Evolutionary conservation across 352 stramenopile species (phyloP).

Genomic region (Phytophthora podocarpi): DNA sequence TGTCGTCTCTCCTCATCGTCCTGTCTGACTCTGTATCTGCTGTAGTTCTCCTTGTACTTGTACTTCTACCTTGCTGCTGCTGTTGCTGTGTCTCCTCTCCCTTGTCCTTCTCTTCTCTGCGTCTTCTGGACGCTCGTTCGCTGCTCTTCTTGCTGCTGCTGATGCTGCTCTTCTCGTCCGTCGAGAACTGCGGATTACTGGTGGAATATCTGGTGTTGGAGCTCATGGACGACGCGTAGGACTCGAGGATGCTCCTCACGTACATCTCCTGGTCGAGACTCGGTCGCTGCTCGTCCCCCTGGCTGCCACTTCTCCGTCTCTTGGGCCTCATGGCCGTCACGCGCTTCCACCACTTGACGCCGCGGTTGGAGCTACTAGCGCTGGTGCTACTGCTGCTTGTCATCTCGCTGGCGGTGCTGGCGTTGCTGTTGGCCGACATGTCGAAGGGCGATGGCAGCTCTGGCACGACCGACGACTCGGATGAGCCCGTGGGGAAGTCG

Average conservation of each 20-base stretch:
- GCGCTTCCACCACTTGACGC: slow-evolving; percentile 45
- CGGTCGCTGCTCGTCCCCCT: slow-evolving; percentile 11
- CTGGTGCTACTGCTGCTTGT: slow-evolving; percentile 23
- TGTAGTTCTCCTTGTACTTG: not conserved
- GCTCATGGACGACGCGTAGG: slow-evolving; percentile 73
- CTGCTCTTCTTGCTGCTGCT: slow-evolving; percentile 23
- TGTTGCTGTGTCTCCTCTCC: not conserved
- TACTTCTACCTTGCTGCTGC: no score
- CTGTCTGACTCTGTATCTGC: slow-evolving; percentile 6
- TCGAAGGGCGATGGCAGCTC: slow-evolving; percentile 20
- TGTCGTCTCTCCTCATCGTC: slow-evolving; percentile 3
- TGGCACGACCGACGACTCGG: slow-evolving; percentile 28
- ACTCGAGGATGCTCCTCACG: slow-evolving; percentile 77
- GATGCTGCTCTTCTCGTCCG: slow-evolving; percentile 16
- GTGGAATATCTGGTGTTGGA: slow-evolving; percentile 53
- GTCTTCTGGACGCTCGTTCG: slow-evolving; percentile 6
- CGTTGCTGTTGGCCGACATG: slow-evolving; percentile 27
- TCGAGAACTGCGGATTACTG: slow-evolving; percentile 30
- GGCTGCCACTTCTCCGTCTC: slow-evolving; percentile 20
- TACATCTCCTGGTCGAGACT: slow-evolving; percentile 70
- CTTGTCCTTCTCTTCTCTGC: slow-evolving; percentile 10
- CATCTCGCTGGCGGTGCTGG: slow-evolving; percentile 30
- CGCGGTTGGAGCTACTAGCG: slow-evolving; percentile 13
- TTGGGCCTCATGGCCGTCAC: slow-evolving; percentile 35
- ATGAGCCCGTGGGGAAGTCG: slow-evolving; percentile 36